Conservation (phyloP, 768 basidiomycete species). For the Pilatotrama ljubarskyi region DNA sequence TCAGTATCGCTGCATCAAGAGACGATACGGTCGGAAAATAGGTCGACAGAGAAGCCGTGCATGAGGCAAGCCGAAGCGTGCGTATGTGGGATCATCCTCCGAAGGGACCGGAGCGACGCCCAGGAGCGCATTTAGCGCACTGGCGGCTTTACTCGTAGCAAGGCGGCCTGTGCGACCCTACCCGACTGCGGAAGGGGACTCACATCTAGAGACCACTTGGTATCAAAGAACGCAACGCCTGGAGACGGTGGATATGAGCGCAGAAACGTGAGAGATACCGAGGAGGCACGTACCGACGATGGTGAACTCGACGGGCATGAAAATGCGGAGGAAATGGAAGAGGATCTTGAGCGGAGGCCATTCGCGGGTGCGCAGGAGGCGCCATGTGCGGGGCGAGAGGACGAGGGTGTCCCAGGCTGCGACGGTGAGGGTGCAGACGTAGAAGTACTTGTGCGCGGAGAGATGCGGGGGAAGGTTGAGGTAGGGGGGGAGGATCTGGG, state of each 20-base stretch:
- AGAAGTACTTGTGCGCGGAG: constrained; percentile 85
- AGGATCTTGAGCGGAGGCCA: constrained; percentile 81
- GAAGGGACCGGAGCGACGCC: not conserved
- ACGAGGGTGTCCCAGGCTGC: constrained; percentile 90
- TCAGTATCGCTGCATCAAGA: not conserved
- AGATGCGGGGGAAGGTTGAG: constrained; percentile 78
- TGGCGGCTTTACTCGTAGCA: no score
- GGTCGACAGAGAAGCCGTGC: not conserved
- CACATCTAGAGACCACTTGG: constrained; percentile 59
- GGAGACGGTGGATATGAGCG: not conserved
- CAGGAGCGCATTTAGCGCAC: no score
- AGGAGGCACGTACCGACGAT: constrained; percentile 56
- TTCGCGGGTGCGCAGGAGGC: constrained; percentile 56
- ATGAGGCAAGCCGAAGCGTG: not conserved
- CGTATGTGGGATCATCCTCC: constrained; percentile 3
- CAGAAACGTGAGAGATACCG: constrained; percentile 1
- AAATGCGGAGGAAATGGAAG: constrained; percentile 70
- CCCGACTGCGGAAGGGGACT: constrained; percentile 20
- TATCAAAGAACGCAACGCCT: constrained; percentile 87
- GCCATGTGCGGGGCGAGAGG: constrained; percentile 76
- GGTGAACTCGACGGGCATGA: constrained; percentile 80
- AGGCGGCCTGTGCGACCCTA: not conserved
- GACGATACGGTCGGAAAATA: not conserved
- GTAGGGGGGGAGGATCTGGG: constrained; percentile 53
- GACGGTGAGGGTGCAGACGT: constrained; percentile 87